A percentile compares a stretch with the other conserved stretches of the same genome.
Evolutionary conservation across 441 rosid genomes (phyloP).

Genomic region (Flueggea neowawraea): DNA sequence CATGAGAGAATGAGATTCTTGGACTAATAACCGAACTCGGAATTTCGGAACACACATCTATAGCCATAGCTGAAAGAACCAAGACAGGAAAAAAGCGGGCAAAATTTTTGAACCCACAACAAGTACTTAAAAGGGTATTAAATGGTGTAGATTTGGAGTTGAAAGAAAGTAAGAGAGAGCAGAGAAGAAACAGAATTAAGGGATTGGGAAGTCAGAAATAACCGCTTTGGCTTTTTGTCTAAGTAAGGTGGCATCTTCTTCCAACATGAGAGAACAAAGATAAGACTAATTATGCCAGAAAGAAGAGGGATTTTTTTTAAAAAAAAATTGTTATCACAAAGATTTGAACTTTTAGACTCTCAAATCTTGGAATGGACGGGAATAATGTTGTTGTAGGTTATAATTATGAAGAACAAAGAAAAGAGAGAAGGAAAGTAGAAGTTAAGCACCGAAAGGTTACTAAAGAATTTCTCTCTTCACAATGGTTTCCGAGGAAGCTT

Average conservation of each 20-base stretch:
- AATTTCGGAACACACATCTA: conserved; percentile 74
- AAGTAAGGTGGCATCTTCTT: conserved; percentile 14
- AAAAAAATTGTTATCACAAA: too few relatives aligned
- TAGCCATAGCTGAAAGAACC: conserved; percentile 42
- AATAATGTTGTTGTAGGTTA: too few relatives aligned
- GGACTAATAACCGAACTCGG: conserved; percentile 62
- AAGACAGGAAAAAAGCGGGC: conserved; percentile 18
- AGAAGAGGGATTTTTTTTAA: too few relatives aligned
- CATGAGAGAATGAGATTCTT: conserved; percentile 75
- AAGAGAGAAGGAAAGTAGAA: conserved; percentile 29
- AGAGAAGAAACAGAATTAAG: background rate
- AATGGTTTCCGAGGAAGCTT: conserved; percentile 40
- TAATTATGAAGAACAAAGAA: conserved; percentile 7
- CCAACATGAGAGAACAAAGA: conserved; percentile 13
- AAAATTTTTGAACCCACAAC: conserved; percentile 13
- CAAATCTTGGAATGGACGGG: too few relatives aligned
- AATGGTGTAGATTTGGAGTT: conserved; percentile 20
- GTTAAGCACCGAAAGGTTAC: conserved; percentile 62
- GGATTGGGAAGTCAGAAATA: conserved; percentile 40
- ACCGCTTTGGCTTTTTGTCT: conserved; percentile 42
- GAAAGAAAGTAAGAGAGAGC: conserved; percentile 14
- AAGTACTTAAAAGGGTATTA: conserved; percentile 4
- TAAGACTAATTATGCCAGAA: too few relatives aligned
- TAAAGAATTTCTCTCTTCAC: conserved; percentile 11
- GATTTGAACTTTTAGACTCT: too few relatives aligned